A percentile compares a stretch with the other conserved stretches of the same genome.
These are phyloP conservation scores for Aspergillus costaricaensis DNA, from an alignment of 2,329 filamentous ascomycete genomes.

Conservation along the genomic window DNA sequence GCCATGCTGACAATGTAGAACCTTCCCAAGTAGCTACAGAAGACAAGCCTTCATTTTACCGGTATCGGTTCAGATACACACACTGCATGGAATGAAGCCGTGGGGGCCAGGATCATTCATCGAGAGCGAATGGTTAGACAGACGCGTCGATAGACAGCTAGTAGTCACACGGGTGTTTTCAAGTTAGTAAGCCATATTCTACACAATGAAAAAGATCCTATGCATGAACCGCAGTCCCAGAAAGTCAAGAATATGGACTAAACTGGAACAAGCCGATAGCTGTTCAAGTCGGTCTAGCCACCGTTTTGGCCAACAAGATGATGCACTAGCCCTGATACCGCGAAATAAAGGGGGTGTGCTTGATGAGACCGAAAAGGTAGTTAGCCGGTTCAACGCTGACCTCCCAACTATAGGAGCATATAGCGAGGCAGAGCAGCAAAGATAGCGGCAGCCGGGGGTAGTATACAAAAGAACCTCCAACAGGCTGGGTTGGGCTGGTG, in stretches of 20 bases:
- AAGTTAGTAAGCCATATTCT: conserved; percentile 3
- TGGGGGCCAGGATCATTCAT: conserved; percentile 2
- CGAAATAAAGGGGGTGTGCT: neutral
- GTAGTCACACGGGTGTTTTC: neutral
- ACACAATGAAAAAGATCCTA: neutral
- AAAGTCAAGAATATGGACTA: neutral
- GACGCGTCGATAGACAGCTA: neutral
- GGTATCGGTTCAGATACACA: conserved; percentile 19
- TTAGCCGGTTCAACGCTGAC: neutral
- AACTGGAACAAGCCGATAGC: neutral
- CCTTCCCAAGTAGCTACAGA: conserved; percentile 24
- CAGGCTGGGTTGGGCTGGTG: neutral
- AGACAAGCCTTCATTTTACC: conserved; percentile 21
- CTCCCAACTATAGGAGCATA: neutral
- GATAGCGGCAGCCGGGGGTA: neutral
- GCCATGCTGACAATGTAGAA: conserved; percentile 35
- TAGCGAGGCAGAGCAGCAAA: neutral
- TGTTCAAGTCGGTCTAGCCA: neutral
- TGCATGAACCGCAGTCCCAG: neutral
- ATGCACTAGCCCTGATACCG: neutral
- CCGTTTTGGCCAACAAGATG: neutral
- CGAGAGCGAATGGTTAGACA: neutral
- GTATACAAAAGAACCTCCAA: neutral
- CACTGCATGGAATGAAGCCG: conserved; percentile 8
- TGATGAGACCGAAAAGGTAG: neutral